Percentiles rank a stretch among this genome's conserved stretches.
Evolutionary conservation across 2,329 filamentous ascomycete genomes (phyloP).

Genomic region (Escovopsis weberi): DNA sequence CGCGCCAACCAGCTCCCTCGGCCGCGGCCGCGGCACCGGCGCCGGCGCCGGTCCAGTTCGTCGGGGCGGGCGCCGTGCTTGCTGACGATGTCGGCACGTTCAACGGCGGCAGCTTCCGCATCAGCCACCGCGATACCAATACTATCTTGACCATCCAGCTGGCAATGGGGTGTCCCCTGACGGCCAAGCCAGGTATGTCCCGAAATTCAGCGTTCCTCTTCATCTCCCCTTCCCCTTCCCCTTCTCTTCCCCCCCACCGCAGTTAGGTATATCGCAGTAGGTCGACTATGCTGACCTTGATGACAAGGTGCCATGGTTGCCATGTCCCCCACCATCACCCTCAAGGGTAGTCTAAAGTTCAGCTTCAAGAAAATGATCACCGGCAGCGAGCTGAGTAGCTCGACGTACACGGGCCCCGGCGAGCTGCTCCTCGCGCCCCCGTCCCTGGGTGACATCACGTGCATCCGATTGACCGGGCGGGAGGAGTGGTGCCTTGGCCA

Average conservation of each 20-base stretch:
- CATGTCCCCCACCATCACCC: constrained; percentile 78
- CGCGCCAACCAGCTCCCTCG: constrained; percentile 5
- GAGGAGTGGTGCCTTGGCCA: constrained; percentile 75
- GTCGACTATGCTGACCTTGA: too few relatives aligned
- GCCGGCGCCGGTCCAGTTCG: constrained; percentile 40
- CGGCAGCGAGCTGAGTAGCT: constrained; percentile 64
- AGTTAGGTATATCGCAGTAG: too few relatives aligned
- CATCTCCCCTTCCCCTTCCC: too few relatives aligned
- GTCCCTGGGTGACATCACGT: constrained; percentile 72
- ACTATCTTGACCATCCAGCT: constrained; percentile 80
- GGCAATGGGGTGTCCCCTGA: constrained; percentile 74
- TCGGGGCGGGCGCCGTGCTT: constrained; percentile 43
- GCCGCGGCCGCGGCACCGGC: constrained; percentile 27
- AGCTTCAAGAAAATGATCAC: constrained; percentile 81
- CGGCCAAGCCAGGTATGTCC: constrained; percentile 54
- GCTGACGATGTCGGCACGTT: constrained; percentile 89
- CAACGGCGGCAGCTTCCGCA: constrained; percentile 87
- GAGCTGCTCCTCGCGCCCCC: constrained; percentile 75
- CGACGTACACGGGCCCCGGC: constrained; percentile 76
- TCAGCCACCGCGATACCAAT: constrained; percentile 85
- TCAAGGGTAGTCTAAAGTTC: constrained; percentile 75
- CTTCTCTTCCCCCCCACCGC: too few relatives aligned
- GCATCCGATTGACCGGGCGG: constrained; percentile 55
- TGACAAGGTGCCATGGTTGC: constrained; percentile 71
- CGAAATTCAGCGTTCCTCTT: not conserved